Percentiles rank a stretch among this genome's conserved stretches.
Evolutionary conservation across 306 rosid genomes (phyloP).

Genomic region (Crotalaria pallida): DNA sequence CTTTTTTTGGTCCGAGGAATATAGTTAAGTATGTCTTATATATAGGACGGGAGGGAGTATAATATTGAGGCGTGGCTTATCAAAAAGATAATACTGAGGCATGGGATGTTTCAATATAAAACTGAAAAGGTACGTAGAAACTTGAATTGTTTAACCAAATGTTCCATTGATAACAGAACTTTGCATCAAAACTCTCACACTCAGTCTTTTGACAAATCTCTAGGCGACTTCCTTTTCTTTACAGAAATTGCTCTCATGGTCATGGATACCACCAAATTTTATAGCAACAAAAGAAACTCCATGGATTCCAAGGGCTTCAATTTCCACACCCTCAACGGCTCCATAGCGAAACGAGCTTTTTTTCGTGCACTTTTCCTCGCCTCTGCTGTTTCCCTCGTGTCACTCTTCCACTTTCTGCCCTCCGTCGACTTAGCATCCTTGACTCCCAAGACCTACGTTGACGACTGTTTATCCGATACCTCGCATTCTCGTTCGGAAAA

Average conservation of each 20-base stretch:
- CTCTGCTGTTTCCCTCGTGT: conserved; percentile 48
- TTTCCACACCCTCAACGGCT: conserved; percentile 43
- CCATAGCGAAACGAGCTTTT: conserved; percentile 45
- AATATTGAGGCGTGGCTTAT: no score
- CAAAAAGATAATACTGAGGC: no score
- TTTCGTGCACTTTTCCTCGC: conserved; percentile 51
- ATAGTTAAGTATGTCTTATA: no score
- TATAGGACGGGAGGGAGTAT: no score
- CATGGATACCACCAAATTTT: not conserved
- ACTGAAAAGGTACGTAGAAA: no score
- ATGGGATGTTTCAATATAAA: no score
- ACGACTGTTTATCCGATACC: conserved; percentile 36
- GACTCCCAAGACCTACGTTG: conserved; percentile 30
- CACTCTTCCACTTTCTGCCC: conserved; percentile 45
- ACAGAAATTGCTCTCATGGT: not conserved
- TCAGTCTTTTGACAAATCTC: not conserved
- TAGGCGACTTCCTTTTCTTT: not conserved
- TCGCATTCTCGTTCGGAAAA: not conserved
- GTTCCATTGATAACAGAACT: not conserved
- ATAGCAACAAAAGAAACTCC: not conserved
- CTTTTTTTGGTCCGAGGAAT: no score
- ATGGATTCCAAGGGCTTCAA: conserved; percentile 48
- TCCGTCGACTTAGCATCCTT: conserved; percentile 40
- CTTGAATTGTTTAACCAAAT: no score
- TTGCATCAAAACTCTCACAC: not conserved